Evolutionary conservation across 2,329 filamentous ascomycete species (phyloP).

Genomic region (Phoma sp.): DNA sequence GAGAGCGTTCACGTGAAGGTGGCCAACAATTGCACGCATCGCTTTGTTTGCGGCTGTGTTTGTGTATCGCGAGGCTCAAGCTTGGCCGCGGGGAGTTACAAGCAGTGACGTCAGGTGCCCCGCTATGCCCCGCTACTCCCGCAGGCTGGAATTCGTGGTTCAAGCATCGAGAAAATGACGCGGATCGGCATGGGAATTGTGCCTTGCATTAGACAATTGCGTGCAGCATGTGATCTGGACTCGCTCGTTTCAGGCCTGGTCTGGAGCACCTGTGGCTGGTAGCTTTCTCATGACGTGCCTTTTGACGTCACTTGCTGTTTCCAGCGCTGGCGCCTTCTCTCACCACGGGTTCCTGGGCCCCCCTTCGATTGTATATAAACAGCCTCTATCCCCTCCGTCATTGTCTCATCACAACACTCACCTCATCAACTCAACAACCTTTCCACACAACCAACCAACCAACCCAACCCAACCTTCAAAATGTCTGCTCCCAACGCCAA

Average conservation of each 20-base stretch:
- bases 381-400: slow-evolving; percentile 13
- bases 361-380: slow-evolving; percentile 27
- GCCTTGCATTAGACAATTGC: slow-evolving; percentile 20
- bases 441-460: slow-evolving; percentile 16
- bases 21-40: slow-evolving; percentile 3
- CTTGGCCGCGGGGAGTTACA: slow-evolving; percentile 12
- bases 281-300: slow-evolving; percentile 10
- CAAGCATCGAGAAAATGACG: slow-evolving; percentile 20
- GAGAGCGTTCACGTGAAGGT: neutral
- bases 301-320: slow-evolving; percentile 18
- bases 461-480: slow-evolving; percentile 33
- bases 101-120: slow-evolving; percentile 15
- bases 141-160: slow-evolving; percentile 14
- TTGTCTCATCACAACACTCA: slow-evolving; percentile 26
- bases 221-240: slow-evolving; percentile 19
- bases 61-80: slow-evolving; percentile 9
- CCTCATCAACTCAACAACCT: slow-evolving; percentile 20
- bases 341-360: slow-evolving; percentile 9
- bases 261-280: slow-evolving; percentile 18
- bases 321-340: slow-evolving; percentile 13
- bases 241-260: slow-evolving; percentile 15
- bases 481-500: slow-evolving; percentile 56
- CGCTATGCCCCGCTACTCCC: slow-evolving; percentile 11
- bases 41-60: slow-evolving; percentile 16
- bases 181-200: slow-evolving; percentile 20